Evolutionary conservation across 768 basidiomycete species (phyloP).

Genomic region (Termitomyces sp.): DNA sequence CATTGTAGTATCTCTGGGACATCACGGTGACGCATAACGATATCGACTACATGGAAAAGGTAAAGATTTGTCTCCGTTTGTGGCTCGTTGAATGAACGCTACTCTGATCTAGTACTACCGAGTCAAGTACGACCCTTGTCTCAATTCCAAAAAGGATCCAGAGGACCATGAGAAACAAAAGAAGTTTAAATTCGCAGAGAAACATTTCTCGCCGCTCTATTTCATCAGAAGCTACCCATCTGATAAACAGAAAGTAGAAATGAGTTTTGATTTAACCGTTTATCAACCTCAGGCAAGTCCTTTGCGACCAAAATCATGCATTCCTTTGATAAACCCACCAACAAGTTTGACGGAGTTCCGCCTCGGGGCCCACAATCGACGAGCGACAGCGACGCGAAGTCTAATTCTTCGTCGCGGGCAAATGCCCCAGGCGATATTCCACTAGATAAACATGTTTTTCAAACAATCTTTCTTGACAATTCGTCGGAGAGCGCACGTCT

Average conservation of each 20-base stretch:
- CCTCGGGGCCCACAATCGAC: conserved; percentile 9
- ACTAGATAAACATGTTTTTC: conserved; percentile 40
- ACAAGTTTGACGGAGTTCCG: conserved; percentile 21
- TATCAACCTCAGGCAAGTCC: conserved; percentile 40
- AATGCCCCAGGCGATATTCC: conserved; percentile 20
- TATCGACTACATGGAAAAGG: conserved; percentile 40
- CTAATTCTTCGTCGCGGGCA: conserved; percentile 1
- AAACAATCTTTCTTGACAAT: conserved; percentile 44
- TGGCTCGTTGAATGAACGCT: background rate
- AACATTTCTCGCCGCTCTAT: conserved; percentile 39
- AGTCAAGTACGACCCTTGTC: conserved; percentile 28
- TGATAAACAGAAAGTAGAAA: conserved; percentile 43
- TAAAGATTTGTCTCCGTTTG: conserved; percentile 5
- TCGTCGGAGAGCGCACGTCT: conserved; percentile 29
- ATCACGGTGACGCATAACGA: conserved; percentile 50
- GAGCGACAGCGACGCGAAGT: background rate
- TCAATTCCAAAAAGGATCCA: conserved; percentile 21
- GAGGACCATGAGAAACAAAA: conserved; percentile 21
- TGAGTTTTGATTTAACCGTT: conserved; percentile 46
- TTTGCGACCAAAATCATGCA: background rate
- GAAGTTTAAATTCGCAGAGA: conserved; percentile 30
- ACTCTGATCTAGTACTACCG: conserved; percentile 31
- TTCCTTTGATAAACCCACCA: background rate
- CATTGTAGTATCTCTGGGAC: conserved; percentile 32
- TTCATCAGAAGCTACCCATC: conserved; percentile 38